Evolutionary conservation across 1,284 basidiomycete genomes (phyloP), one percentile per base, ranked within the genome.

Genomic region (Papiliotrema nemorosa): DNA sequence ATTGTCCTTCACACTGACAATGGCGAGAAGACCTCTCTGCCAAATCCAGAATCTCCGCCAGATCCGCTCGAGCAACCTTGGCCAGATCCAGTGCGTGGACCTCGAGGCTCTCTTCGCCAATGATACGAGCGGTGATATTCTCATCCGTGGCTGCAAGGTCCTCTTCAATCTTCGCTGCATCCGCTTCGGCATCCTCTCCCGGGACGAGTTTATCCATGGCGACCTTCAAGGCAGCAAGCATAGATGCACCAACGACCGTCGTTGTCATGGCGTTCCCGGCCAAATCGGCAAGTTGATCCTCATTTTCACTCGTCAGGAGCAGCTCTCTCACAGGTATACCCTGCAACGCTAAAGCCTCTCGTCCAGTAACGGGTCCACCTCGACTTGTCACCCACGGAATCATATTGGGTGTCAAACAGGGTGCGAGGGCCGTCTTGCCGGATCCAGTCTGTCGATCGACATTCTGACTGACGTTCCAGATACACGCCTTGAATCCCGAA

Each of bases 401-500:
- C 87, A 96, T 96, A 31, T 88, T 87, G 0, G 92, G 92, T 0
- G 92, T 97, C 18, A 97, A 81, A 71, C 92, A 97, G 1, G 89
- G 89, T 52, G 86, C 89, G 41, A 94, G 87, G 7, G 91, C 92
- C 1, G 85, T 78, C 69, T 84, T 85, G 52, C 81, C 83, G 0
- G 87, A 85, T 3, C 87, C 88, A 35, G 86, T 89, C 37, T 87
- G 88, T 14, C 91, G 83, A 71, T 92, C 90, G 26, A 97, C 93
- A 60, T 97, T 97, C 72, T 97, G 92, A 3, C 90, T 93, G n/a
- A 97, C 79, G 72, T 97, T 97, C 93, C 92, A 97, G 1, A 96
- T 87, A 74, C 86, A 91, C 82, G 88, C 91, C 69, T 93, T 92
- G 74, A 84, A 91, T 0, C 82, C 84, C 1, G 90, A 84, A 63